A percentile compares a stretch with the other conserved stretches of the same genome.
Conservation (phyloP, 306 rosid species). For the Sesbania bispinosa region DNA sequence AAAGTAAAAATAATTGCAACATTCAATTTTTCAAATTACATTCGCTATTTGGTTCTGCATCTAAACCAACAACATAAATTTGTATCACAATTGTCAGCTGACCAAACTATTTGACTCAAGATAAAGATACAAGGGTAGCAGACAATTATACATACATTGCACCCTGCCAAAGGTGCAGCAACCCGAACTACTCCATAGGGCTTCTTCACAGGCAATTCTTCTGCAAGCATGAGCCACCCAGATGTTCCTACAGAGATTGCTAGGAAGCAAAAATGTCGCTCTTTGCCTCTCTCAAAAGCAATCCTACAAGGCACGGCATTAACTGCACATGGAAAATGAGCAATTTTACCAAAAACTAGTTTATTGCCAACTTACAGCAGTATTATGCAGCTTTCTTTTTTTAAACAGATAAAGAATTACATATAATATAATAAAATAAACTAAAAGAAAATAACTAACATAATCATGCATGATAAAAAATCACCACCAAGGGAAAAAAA, state of each 20-base stretch:
- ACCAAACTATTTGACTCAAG: neutral
- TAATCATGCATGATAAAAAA: neutral
- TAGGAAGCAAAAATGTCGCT: conserved; percentile 69
- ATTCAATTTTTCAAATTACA: neutral
- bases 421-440: neutral
- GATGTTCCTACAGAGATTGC: conserved; percentile 66
- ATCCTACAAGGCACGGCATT: conserved; percentile 85
- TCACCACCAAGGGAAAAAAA: neutral
- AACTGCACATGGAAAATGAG: conserved; percentile 48
- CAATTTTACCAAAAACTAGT: conserved; percentile 16
- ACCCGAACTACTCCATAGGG: conserved; percentile 67
- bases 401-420: neutral
- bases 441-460: neutral
- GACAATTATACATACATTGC: conserved; percentile 58
- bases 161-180: conserved; percentile 88
- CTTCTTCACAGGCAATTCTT: conserved; percentile 69
- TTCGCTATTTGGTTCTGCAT: neutral
- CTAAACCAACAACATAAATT: neutral
- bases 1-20: neutral
- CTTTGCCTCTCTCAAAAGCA: conserved; percentile 92
- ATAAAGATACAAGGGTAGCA: conserved; percentile 13
- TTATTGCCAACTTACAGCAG: neutral
- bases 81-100: neutral
- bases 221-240: conserved; percentile 84
- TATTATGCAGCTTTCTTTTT: neutral